These are phyloP conservation scores for Chalaropsis ovoidea DNA, from an alignment of 2,329 filamentous ascomycete species.

Conservation along the genomic window DNA sequence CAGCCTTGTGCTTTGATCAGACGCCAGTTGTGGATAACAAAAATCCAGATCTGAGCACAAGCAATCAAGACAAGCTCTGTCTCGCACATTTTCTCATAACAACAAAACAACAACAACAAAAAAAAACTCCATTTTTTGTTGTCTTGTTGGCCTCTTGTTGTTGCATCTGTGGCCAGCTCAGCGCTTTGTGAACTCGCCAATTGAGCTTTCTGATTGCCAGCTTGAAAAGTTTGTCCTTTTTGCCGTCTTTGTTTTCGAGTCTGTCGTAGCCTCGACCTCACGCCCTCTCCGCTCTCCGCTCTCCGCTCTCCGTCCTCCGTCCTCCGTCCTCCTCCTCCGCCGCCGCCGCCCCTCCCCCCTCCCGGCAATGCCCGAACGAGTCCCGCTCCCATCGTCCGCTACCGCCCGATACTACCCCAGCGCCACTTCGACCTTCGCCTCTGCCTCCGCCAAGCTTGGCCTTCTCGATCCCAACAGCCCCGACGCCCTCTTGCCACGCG, in stretches of 20 bases:
- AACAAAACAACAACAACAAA: slow-evolving; percentile 4
- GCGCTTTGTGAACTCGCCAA: neutral
- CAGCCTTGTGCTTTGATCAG: slow-evolving; percentile 6
- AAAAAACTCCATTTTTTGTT: neutral
- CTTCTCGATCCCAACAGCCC: slow-evolving; percentile 38
- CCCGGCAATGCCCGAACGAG: slow-evolving; percentile 25
- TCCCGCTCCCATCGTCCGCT: slow-evolving; percentile 21
- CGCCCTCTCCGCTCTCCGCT: no score
- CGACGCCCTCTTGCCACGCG: slow-evolving; percentile 55
- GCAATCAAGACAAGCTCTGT: neutral
- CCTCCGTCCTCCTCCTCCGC: neutral
- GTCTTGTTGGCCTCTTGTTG: slow-evolving; percentile 1
- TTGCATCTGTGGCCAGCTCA: neutral
- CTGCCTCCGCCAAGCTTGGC: slow-evolving; percentile 10
- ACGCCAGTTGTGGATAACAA: slow-evolving; percentile 2
- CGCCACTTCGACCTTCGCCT: slow-evolving; percentile 14
- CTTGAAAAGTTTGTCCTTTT: neutral
- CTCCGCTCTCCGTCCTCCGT: neutral
- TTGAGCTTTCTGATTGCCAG: neutral
- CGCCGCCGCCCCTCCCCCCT: neutral
- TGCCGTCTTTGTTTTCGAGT: neutral
- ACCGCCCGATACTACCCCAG: slow-evolving; percentile 11
- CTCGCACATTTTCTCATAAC: slow-evolving; percentile 6
- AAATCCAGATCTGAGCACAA: slow-evolving; percentile 4
- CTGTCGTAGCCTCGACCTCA: no score